Evolutionary conservation across 148 eudicot genomes (phyloP).

Genomic region (Limonium bicolor): DNA sequence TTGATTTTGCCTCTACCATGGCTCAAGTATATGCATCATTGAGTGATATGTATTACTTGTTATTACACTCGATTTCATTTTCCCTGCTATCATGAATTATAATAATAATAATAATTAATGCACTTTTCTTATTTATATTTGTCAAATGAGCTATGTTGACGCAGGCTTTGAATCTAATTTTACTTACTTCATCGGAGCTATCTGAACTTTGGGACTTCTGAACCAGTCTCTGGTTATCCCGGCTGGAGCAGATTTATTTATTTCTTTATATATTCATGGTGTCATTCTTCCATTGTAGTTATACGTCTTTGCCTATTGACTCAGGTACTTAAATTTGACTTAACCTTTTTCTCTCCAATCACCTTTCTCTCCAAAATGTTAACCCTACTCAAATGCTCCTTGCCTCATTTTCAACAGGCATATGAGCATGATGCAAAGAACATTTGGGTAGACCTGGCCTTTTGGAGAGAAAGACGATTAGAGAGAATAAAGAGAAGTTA

Average conservation of each 20-base stretch:
- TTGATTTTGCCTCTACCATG: conserved; percentile 93
- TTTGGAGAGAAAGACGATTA: background rate
- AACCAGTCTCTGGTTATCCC: conserved; percentile 52
- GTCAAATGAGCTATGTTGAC: conserved; percentile 1
- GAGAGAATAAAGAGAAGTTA: background rate
- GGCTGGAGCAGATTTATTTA: conserved; percentile 77
- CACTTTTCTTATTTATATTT: background rate
- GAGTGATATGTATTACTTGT: too few species aligned
- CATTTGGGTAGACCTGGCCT: too few species aligned
- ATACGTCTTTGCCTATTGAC: conserved; percentile 89
- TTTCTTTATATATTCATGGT: conserved; percentile 88
- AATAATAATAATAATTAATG: too few species aligned
- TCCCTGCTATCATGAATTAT: background rate
- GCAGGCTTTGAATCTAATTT: conserved; percentile 89
- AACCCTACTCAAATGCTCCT: too few species aligned
- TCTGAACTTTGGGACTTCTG: conserved; percentile 65
- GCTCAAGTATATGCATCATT: too few species aligned
- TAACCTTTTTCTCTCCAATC: background rate
- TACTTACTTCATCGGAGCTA: conserved; percentile 84
- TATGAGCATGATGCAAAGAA: conserved; percentile 86
- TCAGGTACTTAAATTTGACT: conserved; percentile 65
- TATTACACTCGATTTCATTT: too few species aligned
- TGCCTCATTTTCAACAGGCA: conserved; percentile 41
- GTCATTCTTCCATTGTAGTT: conserved; percentile 94
- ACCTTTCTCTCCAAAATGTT: background rate